Percentiles rank a stretch among this genome's conserved stretches.
Evolutionary conservation across 1,139 yeast genomes (phyloP).

Genomic region (Candida freyschussii): DNA sequence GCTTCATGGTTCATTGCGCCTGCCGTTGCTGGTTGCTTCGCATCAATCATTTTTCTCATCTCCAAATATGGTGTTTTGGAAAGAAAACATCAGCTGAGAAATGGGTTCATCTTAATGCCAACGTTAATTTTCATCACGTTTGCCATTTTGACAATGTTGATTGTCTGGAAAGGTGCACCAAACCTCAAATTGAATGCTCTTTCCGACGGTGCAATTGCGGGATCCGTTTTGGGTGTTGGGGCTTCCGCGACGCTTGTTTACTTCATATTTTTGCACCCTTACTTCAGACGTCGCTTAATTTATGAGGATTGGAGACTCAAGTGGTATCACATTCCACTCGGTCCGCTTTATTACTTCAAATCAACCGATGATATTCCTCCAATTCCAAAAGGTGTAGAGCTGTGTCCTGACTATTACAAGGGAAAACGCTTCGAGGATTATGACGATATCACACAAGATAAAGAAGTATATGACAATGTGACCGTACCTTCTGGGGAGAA

Average conservation of each 20-base stretch:
- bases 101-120: constrained; percentile 58
- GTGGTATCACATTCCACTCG: constrained; percentile 52
- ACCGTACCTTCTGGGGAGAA: constrained; percentile 9
- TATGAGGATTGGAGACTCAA: constrained; percentile 64
- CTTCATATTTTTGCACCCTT: constrained; percentile 56
- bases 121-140: constrained; percentile 56
- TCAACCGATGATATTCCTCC: constrained; percentile 60
- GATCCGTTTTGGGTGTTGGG: constrained; percentile 59
- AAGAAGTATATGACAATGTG: constrained; percentile 7
- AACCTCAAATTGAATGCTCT: constrained; percentile 50
- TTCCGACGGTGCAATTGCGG: constrained; percentile 46
- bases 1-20: constrained; percentile 87
- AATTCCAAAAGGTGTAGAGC: constrained; percentile 51
- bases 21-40: constrained; percentile 59
- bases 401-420: constrained; percentile 58
- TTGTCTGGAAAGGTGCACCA: constrained; percentile 75
- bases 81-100: constrained; percentile 40
- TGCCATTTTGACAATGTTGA: constrained; percentile 55
- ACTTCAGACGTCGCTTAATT: constrained; percentile 54
- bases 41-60: constrained; percentile 52
- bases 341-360: constrained; percentile 55
- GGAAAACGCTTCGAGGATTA: constrained; percentile 45
- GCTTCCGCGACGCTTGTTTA: constrained; percentile 50
- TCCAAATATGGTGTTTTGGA: constrained; percentile 62
- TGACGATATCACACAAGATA: constrained; percentile 12